phyloP scores from a whole-genome alignment of 495 filamentous ascomycete genomes.

The Aspergillus egyptiacus region DNA sequence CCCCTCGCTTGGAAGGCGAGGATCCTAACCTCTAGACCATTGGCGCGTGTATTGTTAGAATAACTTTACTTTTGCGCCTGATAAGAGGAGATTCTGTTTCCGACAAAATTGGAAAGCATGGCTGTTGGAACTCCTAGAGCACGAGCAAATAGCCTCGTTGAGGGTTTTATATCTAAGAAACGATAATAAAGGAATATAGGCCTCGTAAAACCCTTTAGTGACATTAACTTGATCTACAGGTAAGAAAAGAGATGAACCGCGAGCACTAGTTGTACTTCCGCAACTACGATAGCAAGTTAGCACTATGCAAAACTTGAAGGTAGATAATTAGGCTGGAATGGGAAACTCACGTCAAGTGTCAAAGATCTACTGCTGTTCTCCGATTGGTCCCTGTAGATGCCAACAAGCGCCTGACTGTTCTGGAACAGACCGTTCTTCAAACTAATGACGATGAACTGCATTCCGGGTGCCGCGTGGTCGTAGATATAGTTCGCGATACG shows the following conservation, averaged over 20 bases:
- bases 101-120: no score
- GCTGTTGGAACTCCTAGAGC: no score
- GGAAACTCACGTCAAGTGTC: conserved; percentile 82
- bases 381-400: conserved; percentile 90
- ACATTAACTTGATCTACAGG: not conserved
- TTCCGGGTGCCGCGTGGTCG: conserved; percentile 88
- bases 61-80: no score
- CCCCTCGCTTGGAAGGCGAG: no score
- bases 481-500: conserved; percentile 93
- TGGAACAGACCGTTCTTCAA: conserved; percentile 93
- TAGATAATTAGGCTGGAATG: not conserved
- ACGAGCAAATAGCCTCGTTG: no score
- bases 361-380: conserved; percentile 83
- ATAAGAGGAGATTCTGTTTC: no score
- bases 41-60: no score
- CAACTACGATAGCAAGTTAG: conserved; percentile 27
- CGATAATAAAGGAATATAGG: no score
- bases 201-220: no score
- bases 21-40: no score
- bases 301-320: not conserved
- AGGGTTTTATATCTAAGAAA: no score
- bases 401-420: conserved; percentile 86
- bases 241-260: not conserved
- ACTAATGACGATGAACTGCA: conserved; percentile 98
- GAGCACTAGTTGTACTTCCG: conserved; percentile 40